Evolutionary conservation across 116 monocot genomes (phyloP).

Genomic region (Papilionanthe hybrid): DNA sequence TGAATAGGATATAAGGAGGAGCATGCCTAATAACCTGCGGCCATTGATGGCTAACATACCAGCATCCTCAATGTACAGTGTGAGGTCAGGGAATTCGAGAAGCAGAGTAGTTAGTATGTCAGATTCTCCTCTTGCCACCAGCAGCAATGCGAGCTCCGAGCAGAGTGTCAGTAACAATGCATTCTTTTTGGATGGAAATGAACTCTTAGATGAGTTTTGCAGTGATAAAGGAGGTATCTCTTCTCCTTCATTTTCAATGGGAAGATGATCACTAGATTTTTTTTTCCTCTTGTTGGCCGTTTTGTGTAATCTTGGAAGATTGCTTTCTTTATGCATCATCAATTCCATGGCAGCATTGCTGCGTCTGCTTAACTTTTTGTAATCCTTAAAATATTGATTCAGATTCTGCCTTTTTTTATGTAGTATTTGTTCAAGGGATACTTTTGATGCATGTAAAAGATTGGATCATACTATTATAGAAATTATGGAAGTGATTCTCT

Average conservation of each 20-base stretch:
- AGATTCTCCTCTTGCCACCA: constrained; percentile 79
- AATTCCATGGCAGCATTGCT: background rate
- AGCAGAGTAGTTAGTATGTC: constrained; percentile 45
- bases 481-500: background rate
- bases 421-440: background rate
- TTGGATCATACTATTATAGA: background rate
- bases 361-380: background rate
- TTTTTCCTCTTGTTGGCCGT: background rate
- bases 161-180: constrained; percentile 58
- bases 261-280: constrained; percentile 17
- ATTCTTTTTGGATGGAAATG: constrained; percentile 39
- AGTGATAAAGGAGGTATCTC: constrained; percentile 32
- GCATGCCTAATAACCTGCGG: constrained; percentile 58
- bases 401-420: background rate
- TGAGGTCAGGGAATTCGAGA: constrained; percentile 54
- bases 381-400: background rate
- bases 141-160: constrained; percentile 84
- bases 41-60: constrained; percentile 77
- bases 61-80: constrained; percentile 82
- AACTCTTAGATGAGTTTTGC: constrained; percentile 41
- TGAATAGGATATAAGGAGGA: constrained; percentile 67
- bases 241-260: constrained; percentile 11
- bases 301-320: background rate
- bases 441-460: constrained; percentile 4
- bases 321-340: background rate